These are phyloP conservation scores for Hypoxylon subgilvum DNA, from an alignment of 495 filamentous ascomycete genomes.

Conservation along the genomic window DNA sequence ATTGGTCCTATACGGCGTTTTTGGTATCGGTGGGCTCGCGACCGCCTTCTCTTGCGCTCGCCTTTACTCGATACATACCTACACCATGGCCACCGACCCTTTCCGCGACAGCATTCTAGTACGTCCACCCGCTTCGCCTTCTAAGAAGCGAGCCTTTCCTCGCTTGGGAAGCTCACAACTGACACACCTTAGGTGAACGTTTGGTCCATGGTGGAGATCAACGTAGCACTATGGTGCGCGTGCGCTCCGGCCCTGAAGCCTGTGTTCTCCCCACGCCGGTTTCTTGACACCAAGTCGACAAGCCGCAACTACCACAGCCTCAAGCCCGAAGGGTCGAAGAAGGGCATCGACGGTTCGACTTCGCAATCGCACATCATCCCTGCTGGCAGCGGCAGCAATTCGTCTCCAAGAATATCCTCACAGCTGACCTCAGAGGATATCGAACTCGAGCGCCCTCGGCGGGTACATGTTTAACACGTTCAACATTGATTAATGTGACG, in stretches of 20 bases:
- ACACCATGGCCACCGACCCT: slow-evolving; percentile 43
- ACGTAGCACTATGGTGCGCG: slow-evolving; percentile 44
- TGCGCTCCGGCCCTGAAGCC: slow-evolving; percentile 42
- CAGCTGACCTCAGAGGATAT: slow-evolving; percentile 17
- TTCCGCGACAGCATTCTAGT: slow-evolving; percentile 46
- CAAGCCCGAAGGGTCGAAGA: slow-evolving; percentile 3
- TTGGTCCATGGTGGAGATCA: slow-evolving; percentile 53
- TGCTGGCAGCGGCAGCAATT: slow-evolving; percentile 4
- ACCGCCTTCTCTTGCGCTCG: slow-evolving; percentile 52
- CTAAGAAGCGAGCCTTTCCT: too few relatives aligned
- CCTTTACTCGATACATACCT: slow-evolving; percentile 50
- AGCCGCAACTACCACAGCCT: slow-evolving; percentile 21
- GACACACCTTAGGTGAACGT: slow-evolving; percentile 44
- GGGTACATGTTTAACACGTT: slow-evolving; percentile 2
- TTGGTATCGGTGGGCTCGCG: slow-evolving; percentile 56
- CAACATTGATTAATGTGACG: neutral
- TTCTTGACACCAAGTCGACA: slow-evolving; percentile 23
- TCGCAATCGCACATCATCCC: slow-evolving; percentile 25
- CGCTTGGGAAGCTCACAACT: neutral
- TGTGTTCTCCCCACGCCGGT: slow-evolving; percentile 25
- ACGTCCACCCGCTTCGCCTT: neutral
- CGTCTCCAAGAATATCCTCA: slow-evolving; percentile 9
- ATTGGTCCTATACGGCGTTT: slow-evolving; percentile 53
- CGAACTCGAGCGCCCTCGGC: slow-evolving; percentile 14
- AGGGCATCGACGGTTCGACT: slow-evolving; percentile 12